Evolutionary conservation across 1,139 yeast genomes (phyloP).

Genomic region (Insectozyma bohioensis): DNA sequence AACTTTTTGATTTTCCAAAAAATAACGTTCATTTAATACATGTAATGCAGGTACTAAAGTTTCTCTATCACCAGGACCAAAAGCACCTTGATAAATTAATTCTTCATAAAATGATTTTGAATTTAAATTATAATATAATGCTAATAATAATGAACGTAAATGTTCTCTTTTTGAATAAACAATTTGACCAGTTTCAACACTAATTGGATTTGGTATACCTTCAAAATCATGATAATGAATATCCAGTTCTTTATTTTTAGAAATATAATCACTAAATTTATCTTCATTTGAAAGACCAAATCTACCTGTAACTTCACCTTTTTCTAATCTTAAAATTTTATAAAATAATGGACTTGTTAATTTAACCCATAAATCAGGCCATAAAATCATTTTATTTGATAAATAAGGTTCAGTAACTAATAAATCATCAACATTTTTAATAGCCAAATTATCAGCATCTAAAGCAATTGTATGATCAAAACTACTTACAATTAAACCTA

Average conservation of each 20-base stretch:
- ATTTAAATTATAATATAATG: slow-evolving; percentile 34
- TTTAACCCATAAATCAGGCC: slow-evolving; percentile 44
- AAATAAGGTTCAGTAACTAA: slow-evolving; percentile 26
- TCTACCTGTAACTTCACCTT: slow-evolving; percentile 32
- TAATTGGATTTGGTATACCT: slow-evolving; percentile 28
- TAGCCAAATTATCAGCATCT: slow-evolving; percentile 38
- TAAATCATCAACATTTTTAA: slow-evolving; percentile 31
- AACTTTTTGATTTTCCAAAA: slow-evolving; percentile 24
- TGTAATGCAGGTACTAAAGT: slow-evolving; percentile 40
- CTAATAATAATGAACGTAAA: slow-evolving; percentile 27
- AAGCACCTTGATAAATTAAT: slow-evolving; percentile 38
- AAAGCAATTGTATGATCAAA: slow-evolving; percentile 35
- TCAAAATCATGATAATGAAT: slow-evolving; percentile 34
- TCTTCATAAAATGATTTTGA: slow-evolving; percentile 29
- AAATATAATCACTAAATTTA: slow-evolving; percentile 21
- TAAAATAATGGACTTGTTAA: slow-evolving; percentile 35
- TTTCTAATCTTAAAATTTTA: slow-evolving; percentile 30
- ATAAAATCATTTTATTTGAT: slow-evolving; percentile 30
- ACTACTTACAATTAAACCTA: slow-evolving; percentile 34
- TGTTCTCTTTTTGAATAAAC: slow-evolving; percentile 34
- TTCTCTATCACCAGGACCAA: slow-evolving; percentile 41
- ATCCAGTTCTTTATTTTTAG: slow-evolving; percentile 18
- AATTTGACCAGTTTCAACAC: slow-evolving; percentile 38
- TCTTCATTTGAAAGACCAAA: slow-evolving; percentile 30
- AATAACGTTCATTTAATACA: slow-evolving; percentile 35